phyloP scores from a whole-genome alignment of 352 stramenopile genomes.

The Pythium coloratum region DNA sequence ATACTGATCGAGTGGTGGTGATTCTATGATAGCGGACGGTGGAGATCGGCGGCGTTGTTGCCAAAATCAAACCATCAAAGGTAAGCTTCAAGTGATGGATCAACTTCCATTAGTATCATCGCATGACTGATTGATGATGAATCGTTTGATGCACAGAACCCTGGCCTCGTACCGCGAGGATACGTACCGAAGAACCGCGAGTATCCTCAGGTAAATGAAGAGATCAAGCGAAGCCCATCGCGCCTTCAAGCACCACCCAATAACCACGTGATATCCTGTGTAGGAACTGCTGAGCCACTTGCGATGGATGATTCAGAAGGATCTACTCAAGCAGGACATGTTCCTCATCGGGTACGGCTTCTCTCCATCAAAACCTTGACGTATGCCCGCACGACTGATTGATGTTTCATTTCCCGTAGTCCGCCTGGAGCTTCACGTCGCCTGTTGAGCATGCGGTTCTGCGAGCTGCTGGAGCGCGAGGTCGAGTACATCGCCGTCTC shows the following conservation, averaged over 20 bases:
- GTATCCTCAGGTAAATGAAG: constrained; percentile 42
- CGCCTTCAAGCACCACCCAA: not conserved
- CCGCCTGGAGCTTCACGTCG: constrained; percentile 73
- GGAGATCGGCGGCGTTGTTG: constrained; percentile 61
- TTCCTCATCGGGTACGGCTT: constrained; percentile 76
- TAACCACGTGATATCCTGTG: not conserved
- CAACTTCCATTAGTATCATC: not conserved
- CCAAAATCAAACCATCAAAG: constrained; percentile 32
- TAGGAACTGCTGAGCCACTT: constrained; percentile 75
- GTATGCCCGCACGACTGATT: not conserved
- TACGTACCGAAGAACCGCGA: constrained; percentile 49
- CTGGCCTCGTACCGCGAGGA: constrained; percentile 56
- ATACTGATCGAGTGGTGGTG: not conserved
- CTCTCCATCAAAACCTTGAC: not conserved
- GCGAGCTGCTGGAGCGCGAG: constrained; percentile 80
- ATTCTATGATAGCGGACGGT: constrained; percentile 31
- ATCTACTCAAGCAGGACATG: constrained; percentile 83
- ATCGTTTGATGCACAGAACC: constrained; percentile 26
- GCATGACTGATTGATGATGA: not conserved
- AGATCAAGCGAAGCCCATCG: not conserved
- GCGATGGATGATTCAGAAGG: constrained; percentile 88
- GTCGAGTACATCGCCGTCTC: constrained; percentile 93
- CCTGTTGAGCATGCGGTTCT: constrained; percentile 82
- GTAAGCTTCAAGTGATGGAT: constrained; percentile 17
- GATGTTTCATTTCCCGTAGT: constrained; percentile 24